Evolutionary conservation across 1,284 basidiomycete species (phyloP).

Genomic region (Cryptococcus sp.): DNA sequence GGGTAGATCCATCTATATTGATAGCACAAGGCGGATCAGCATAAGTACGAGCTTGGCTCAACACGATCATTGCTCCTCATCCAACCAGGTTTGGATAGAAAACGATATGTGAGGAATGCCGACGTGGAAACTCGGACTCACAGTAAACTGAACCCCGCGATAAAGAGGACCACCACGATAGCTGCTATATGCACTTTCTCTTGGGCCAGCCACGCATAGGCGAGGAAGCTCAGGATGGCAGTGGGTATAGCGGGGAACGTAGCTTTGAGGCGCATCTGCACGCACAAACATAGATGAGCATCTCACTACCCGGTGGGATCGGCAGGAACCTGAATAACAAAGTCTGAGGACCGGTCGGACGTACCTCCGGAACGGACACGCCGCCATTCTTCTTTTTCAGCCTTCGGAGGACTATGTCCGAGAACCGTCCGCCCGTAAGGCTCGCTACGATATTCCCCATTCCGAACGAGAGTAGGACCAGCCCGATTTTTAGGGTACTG

Average conservation of each 20-base stretch:
- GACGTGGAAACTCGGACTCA: constrained; percentile 60
- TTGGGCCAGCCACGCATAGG: constrained; percentile 75
- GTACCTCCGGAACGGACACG: constrained; percentile 66
- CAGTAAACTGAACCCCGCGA: constrained; percentile 72
- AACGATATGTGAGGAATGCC: no score
- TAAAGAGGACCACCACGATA: constrained; percentile 61
- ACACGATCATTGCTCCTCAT: no score
- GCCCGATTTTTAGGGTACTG: constrained; percentile 69
- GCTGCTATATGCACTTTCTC: constrained; percentile 63
- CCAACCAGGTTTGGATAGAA: no score
- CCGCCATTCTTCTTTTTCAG: constrained; percentile 66
- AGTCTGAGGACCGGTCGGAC: constrained; percentile 15
- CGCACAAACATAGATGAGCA: neutral
- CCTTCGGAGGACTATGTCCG: constrained; percentile 64
- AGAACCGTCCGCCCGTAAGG: constrained; percentile 73
- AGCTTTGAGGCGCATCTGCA: constrained; percentile 71
- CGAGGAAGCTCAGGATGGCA: constrained; percentile 59
- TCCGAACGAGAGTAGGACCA: constrained; percentile 74
- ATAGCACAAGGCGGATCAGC: neutral
- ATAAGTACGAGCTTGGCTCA: neutral
- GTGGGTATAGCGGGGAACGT: constrained; percentile 57
- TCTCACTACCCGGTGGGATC: neutral
- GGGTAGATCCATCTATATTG: constrained; percentile 45
- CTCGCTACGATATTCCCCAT: constrained; percentile 69
- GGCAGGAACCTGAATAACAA: no score